Percentiles rank a stretch among this genome's conserved stretches.
Conservation (phyloP, 169 alveolate genomes). For the Plasmodium ovale region DNA sequence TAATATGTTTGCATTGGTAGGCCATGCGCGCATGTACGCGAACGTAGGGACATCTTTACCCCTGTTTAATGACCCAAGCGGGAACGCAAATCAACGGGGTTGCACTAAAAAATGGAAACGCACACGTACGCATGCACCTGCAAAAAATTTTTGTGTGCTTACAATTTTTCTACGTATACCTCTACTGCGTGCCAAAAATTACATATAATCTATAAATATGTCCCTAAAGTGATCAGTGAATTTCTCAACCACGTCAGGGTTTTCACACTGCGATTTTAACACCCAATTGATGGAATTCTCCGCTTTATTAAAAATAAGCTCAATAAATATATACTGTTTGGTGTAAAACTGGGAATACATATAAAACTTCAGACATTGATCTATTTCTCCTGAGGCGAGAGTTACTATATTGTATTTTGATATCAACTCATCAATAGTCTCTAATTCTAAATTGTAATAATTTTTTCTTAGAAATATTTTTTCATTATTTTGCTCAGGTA, state of each 20-base stretch:
- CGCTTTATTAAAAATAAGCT: constrained; percentile 57
- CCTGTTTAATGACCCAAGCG: too few relatives aligned
- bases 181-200: too few relatives aligned
- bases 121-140: not conserved
- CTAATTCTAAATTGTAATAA: constrained; percentile 63
- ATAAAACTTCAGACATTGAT: constrained; percentile 65
- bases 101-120: not conserved
- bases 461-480: constrained; percentile 74
- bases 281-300: constrained; percentile 74
- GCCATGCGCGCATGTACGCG: too few relatives aligned
- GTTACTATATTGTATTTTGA: constrained; percentile 67
- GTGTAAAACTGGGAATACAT: constrained; percentile 75
- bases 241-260: constrained; percentile 28
- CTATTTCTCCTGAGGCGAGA: constrained; percentile 75
- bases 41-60: too few relatives aligned
- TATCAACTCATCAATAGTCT: constrained; percentile 63
- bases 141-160: not conserved
- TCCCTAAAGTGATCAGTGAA: constrained; percentile 73
- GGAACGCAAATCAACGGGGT: too few relatives aligned
- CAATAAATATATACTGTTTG: constrained; percentile 73
- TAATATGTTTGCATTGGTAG: too few relatives aligned
- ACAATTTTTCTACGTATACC: not conserved
- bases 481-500: constrained; percentile 74
- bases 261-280: constrained; percentile 42
- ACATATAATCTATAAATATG: constrained; percentile 70